Evolutionary conservation across 1,284 basidiomycete species (phyloP).

Genomic region (Fomitiporia mediterranea): DNA sequence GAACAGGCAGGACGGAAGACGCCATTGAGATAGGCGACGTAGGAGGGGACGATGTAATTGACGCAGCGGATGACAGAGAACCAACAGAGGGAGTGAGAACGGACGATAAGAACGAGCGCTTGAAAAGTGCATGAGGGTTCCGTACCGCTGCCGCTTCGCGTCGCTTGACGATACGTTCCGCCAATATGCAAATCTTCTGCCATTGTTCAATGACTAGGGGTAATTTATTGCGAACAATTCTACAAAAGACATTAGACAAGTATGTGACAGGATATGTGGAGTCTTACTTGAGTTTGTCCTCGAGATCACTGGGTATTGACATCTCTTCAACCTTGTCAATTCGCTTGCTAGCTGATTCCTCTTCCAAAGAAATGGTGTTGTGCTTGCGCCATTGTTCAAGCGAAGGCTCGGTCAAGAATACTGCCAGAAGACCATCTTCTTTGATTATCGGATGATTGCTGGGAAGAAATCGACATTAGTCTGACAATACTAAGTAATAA

Average conservation of each 20-base stretch:
- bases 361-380: conserved; percentile 67
- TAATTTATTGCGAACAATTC: conserved; percentile 67
- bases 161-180: conserved; percentile 82
- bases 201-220: conserved; percentile 80
- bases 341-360: conserved; percentile 79
- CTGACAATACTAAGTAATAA: neutral
- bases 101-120: conserved; percentile 41
- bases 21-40: conserved; percentile 23
- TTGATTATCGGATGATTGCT: conserved; percentile 90
- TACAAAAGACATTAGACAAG: conserved; percentile 28
- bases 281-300: conserved; percentile 76
- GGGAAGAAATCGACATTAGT: conserved; percentile 3
- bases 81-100: conserved; percentile 31
- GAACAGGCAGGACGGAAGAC: conserved; percentile 29
- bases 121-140: conserved; percentile 53
- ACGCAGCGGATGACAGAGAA: conserved; percentile 32
- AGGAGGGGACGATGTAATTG: conserved; percentile 27
- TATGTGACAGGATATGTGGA: conserved; percentile 7
- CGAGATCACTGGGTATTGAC: conserved; percentile 86
- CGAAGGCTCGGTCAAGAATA: conserved; percentile 76
- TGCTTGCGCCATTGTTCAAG: conserved; percentile 86
- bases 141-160: conserved; percentile 86
- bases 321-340: conserved; percentile 85
- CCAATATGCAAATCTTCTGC: conserved; percentile 81
- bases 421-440: conserved; percentile 76